A percentile compares a stretch with the other conserved stretches of the same genome.
phyloP scores from a whole-genome alignment of 352 stramenopile genomes.

The Phytophthora multivora region DNA sequence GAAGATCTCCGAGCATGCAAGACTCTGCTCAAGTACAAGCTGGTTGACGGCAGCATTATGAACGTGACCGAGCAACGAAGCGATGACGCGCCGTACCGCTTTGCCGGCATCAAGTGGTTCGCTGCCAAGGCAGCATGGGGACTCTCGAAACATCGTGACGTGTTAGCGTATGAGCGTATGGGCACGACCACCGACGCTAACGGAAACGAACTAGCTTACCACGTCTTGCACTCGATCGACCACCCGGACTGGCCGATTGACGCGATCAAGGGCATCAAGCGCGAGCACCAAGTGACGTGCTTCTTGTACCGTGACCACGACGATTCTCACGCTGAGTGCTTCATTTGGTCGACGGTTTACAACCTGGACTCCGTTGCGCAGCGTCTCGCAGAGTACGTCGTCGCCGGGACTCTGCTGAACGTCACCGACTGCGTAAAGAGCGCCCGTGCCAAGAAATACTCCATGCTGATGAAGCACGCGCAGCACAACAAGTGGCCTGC shows the following conservation, averaged over 20 bases:
- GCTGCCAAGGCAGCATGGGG: slow-evolving; percentile 44
- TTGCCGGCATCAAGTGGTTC: slow-evolving; percentile 60
- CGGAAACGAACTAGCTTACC: slow-evolving; percentile 52
- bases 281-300: slow-evolving; percentile 49
- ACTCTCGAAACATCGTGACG: slow-evolving; percentile 43
- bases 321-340: slow-evolving; percentile 40
- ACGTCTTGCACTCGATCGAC: slow-evolving; percentile 66
- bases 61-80: slow-evolving; percentile 43
- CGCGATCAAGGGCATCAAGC: slow-evolving; percentile 52
- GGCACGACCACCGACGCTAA: slow-evolving; percentile 51
- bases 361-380: slow-evolving; percentile 43
- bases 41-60: slow-evolving; percentile 49
- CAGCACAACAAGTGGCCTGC: slow-evolving; percentile 40
- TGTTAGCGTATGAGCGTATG: slow-evolving; percentile 59
- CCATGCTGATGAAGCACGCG: slow-evolving; percentile 39
- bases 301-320: slow-evolving; percentile 47
- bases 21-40: slow-evolving; percentile 49
- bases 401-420: slow-evolving; percentile 40
- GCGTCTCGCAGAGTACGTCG: slow-evolving; percentile 49
- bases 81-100: slow-evolving; percentile 40
- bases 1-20: slow-evolving; percentile 46
- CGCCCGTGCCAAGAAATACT: slow-evolving; percentile 49
- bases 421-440: slow-evolving; percentile 44
- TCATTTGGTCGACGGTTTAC: slow-evolving; percentile 52
- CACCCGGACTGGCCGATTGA: slow-evolving; percentile 54